Percentiles rank a stretch among this genome's conserved stretches.
Evolutionary conservation across 2,329 filamentous ascomycete genomes (phyloP).

Genomic region (Macrophomina phaseolina): DNA sequence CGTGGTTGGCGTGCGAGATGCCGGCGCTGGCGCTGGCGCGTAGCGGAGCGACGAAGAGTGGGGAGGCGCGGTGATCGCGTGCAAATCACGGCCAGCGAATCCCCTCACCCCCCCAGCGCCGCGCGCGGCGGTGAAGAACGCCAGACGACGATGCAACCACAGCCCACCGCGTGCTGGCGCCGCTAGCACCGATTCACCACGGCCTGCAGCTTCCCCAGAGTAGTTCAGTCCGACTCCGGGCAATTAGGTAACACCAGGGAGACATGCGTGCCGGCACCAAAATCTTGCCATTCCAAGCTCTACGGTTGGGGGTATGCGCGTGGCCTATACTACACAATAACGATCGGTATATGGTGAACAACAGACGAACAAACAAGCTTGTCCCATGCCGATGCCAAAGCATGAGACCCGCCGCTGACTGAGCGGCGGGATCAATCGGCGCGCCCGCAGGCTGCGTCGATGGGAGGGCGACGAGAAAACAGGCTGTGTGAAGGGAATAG

Average conservation of each 20-base stretch:
- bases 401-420: not conserved
- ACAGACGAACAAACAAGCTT: conserved; percentile 5
- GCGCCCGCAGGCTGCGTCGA: not conserved
- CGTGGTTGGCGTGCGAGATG: not conserved
- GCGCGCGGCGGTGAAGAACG: conserved; percentile 25
- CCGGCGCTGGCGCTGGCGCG: conserved; percentile 18
- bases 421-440: conserved; percentile 6
- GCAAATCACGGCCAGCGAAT: conserved; percentile 27
- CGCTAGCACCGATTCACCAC: conserved; percentile 5
- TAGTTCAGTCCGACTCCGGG: not conserved
- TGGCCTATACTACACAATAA: conserved; percentile 29
- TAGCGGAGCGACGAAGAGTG: conserved; percentile 18
- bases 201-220: conserved; percentile 15
- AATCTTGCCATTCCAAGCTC: conserved; percentile 22
- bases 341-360: conserved; percentile 22
- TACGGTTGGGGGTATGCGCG: not conserved
- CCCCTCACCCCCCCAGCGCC: not conserved
- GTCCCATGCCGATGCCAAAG: not conserved
- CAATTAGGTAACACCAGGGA: conserved; percentile 18
- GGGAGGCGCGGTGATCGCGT: conserved; percentile 26
- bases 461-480: not conserved
- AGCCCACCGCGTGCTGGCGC: conserved; percentile 15
- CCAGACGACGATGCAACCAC: conserved; percentile 18
- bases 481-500: not conserved
- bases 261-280: conserved; percentile 2